phyloP scores from a whole-genome alignment of 257 asterid species.

The Nyctanthes arbortristis region DNA sequence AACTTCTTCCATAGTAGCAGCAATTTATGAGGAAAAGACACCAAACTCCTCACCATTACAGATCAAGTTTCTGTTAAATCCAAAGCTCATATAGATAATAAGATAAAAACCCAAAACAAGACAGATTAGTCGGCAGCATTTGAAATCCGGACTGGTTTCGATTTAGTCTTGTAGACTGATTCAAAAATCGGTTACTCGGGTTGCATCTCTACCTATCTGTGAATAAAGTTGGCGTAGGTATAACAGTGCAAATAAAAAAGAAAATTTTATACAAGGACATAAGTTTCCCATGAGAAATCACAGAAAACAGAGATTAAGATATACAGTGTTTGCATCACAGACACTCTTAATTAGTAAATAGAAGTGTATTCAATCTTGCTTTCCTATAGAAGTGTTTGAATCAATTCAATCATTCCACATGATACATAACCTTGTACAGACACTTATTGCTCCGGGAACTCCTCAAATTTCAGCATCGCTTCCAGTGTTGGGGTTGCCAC shows the following conservation, averaged over 20 bases:
- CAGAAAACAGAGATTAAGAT: background rate
- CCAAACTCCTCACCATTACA: too few relatives aligned
- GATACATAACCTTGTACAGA: background rate
- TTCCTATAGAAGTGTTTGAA: background rate
- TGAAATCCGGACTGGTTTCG: too few relatives aligned
- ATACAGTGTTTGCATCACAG: background rate
- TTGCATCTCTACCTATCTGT: too few relatives aligned
- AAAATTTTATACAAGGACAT: background rate
- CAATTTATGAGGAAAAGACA: too few relatives aligned
- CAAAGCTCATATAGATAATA: too few relatives aligned
- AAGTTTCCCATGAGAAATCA: background rate
- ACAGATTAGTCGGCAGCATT: too few relatives aligned
- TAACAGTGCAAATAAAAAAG: background rate
- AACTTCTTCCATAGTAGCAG: too few relatives aligned
- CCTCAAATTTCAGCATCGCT: conserved; percentile 22
- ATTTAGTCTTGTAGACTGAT: too few relatives aligned
- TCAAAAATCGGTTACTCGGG: too few relatives aligned
- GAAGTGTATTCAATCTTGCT: background rate
- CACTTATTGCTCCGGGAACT: background rate
- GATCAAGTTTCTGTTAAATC: background rate
- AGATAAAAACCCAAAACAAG: too few relatives aligned
- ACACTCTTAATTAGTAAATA: background rate
- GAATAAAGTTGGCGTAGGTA: background rate
- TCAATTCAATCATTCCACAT: background rate
- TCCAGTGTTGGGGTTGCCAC: conserved; percentile 61